Percentiles rank a stretch among this genome's conserved stretches.
These are phyloP conservation scores for Oidiodendron maius DNA, from an alignment of 495 filamentous ascomycete genomes.

Conservation along the genomic window DNA sequence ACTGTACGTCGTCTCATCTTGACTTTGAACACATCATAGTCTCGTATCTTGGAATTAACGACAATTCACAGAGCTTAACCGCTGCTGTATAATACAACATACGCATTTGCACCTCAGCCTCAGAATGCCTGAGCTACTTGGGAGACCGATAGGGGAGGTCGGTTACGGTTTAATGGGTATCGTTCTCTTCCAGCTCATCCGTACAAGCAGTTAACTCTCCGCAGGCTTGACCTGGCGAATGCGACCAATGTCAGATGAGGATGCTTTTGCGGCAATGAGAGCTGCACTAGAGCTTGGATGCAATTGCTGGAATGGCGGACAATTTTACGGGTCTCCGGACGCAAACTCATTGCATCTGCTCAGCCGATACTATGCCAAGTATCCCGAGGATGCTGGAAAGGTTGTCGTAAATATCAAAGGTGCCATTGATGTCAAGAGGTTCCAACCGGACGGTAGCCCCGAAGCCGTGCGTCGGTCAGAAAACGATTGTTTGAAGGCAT, in stretches of 20 bases:
- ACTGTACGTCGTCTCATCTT: too few species aligned
- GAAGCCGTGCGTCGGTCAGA: slow-evolving; percentile 57
- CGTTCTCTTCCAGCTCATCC: background rate
- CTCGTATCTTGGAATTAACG: too few species aligned
- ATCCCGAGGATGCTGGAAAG: slow-evolving; percentile 59
- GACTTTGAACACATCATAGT: too few species aligned
- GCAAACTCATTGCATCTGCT: slow-evolving; percentile 61
- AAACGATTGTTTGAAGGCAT: slow-evolving; percentile 53
- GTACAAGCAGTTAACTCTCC: background rate
- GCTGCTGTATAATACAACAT: too few species aligned
- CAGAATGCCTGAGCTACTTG: slow-evolving; percentile 38
- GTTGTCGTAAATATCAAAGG: slow-evolving; percentile 62
- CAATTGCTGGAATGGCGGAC: slow-evolving; percentile 72
- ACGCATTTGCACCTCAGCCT: too few species aligned
- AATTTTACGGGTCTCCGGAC: slow-evolving; percentile 67
- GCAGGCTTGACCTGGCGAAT: slow-evolving; percentile 63
- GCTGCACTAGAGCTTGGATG: slow-evolving; percentile 50
- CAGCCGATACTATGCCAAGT: slow-evolving; percentile 54
- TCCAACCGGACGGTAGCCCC: slow-evolving; percentile 18
- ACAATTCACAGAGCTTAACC: too few species aligned
- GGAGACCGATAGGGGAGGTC: slow-evolving; percentile 40
- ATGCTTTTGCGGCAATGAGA: slow-evolving; percentile 52
- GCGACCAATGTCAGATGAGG: slow-evolving; percentile 40
- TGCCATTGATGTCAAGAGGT: slow-evolving; percentile 19
- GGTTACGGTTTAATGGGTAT: slow-evolving; percentile 51